phyloP scores from a whole-genome alignment of 768 basidiomycete genomes.

The Dictyophora rubrovolvata region DNA sequence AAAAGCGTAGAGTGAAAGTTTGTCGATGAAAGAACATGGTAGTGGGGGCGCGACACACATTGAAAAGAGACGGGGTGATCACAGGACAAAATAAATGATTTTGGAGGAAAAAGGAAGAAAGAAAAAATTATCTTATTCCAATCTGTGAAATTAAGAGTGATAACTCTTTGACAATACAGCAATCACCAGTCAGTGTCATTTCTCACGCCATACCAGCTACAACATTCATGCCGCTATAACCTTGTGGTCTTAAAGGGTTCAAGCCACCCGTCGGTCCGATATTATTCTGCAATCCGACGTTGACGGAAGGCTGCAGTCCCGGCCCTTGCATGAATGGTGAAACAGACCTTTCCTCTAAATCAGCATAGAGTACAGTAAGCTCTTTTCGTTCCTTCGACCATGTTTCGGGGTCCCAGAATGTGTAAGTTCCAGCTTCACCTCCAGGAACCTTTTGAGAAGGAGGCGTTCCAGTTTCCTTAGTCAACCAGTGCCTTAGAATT shows the following conservation, averaged over 20 bases:
- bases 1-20: no score
- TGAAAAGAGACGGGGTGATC: no score
- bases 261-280: background rate
- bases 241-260: background rate
- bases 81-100: no score
- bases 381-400: constrained; percentile 72
- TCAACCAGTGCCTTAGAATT: constrained; percentile 75
- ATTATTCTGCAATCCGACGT: background rate
- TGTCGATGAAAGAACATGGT: no score
- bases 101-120: background rate
- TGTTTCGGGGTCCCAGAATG: constrained; percentile 79
- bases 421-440: constrained; percentile 81
- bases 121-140: background rate
- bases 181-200: background rate
- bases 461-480: constrained; percentile 74
- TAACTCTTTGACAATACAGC: background rate
- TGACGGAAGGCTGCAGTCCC: constrained; percentile 42
- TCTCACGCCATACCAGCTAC: constrained; percentile 5
- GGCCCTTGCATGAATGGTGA: constrained; percentile 51
- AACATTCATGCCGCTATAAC: constrained; percentile 4
- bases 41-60: no score
- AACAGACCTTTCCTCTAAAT: constrained; percentile 62
- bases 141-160: background rate
- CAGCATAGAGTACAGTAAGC: constrained; percentile 63
- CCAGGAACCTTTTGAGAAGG: constrained; percentile 70